These are phyloP conservation scores for Zygoascus ofunaensis DNA, from an alignment of 805 yeast genomes.

Conservation along the genomic window DNA sequence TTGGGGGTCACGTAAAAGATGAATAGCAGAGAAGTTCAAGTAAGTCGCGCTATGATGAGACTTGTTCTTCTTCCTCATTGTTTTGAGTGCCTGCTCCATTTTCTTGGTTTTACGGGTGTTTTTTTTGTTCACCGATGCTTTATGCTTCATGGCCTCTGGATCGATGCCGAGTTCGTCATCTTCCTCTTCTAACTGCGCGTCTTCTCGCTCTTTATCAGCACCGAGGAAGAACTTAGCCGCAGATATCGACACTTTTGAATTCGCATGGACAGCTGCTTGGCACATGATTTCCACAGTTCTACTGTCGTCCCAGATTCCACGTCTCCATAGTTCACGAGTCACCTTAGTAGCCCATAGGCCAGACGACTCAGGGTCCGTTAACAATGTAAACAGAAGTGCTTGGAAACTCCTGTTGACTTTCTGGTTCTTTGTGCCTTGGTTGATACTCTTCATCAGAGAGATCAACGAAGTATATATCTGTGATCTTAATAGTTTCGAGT, in stretches of 20 bases:
- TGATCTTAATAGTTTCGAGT: constrained; percentile 71
- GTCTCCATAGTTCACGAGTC: constrained; percentile 92
- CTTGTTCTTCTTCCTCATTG: constrained; percentile 48
- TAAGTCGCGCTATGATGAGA: constrained; percentile 53
- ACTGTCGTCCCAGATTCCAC: constrained; percentile 97
- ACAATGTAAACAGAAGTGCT: constrained; percentile 77
- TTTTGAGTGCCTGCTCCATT: constrained; percentile 63
- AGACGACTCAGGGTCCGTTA: constrained; percentile 72
- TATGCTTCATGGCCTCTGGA: constrained; percentile 65
- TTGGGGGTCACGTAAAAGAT: constrained; percentile 90
- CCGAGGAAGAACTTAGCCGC: constrained; percentile 90
- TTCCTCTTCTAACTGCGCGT: constrained; percentile 62
- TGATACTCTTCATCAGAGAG: constrained; percentile 68
- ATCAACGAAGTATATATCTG: constrained; percentile 76
- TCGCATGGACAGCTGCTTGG: constrained; percentile 84
- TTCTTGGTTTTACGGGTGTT: constrained; percentile 71
- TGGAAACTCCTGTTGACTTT: constrained; percentile 84
- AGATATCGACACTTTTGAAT: constrained; percentile 75
- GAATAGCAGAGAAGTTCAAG: constrained; percentile 90
- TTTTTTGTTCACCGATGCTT: constrained; percentile 75
- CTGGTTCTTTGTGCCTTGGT: constrained; percentile 83
- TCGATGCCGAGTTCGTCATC: constrained; percentile 42
- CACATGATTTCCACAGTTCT: constrained; percentile 97
- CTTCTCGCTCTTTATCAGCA: constrained; percentile 88
- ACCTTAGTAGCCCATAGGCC: constrained; percentile 95